Percentiles rank a stretch among this genome's conserved stretches.
Conservation (phyloP, 352 stramenopile species). For the Phytophthora capsici region DNA sequence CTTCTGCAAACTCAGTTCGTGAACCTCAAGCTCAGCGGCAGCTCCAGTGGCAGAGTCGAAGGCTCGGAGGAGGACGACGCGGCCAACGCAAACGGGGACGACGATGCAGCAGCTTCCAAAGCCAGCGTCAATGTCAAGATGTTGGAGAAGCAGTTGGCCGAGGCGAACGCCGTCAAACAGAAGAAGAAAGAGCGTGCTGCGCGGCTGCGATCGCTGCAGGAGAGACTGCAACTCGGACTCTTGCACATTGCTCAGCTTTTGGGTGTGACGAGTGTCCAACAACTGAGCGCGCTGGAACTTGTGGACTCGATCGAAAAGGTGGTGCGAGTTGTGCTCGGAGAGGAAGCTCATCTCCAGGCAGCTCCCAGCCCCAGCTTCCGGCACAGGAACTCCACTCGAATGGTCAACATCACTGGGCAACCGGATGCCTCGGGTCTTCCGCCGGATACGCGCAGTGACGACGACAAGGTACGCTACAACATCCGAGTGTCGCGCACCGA, state of each 20-base stretch:
- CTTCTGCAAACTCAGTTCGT: conserved; percentile 65
- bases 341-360: conserved; percentile 71
- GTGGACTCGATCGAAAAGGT: conserved; percentile 79
- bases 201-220: conserved; percentile 62
- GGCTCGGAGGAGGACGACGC: conserved; percentile 19
- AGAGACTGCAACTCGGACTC: conserved; percentile 80
- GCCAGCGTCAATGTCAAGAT: conserved; percentile 66
- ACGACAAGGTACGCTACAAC: conserved; percentile 81
- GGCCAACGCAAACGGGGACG: conserved; percentile 12
- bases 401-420: conserved; percentile 34
- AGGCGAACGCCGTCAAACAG: conserved; percentile 54
- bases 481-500: conserved; percentile 64
- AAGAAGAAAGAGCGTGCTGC: conserved; percentile 75
- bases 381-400: conserved; percentile 79
- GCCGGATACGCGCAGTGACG: conserved; percentile 49
- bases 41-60: conserved; percentile 32
- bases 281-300: conserved; percentile 68
- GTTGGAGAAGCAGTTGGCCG: conserved; percentile 67
- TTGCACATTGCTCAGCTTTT: conserved; percentile 82
- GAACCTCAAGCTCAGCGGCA: conserved; percentile 76
- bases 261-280: conserved; percentile 46
- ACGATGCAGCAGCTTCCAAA: conserved; percentile 32
- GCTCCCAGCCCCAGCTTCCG: conserved; percentile 54
- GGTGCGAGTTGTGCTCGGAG: conserved; percentile 75
- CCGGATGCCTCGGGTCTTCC: conserved; percentile 30